Base-by-base conservation (phyloP, 164 flowering plant genomes). In the Magnolia kwangsiensis region DNA sequence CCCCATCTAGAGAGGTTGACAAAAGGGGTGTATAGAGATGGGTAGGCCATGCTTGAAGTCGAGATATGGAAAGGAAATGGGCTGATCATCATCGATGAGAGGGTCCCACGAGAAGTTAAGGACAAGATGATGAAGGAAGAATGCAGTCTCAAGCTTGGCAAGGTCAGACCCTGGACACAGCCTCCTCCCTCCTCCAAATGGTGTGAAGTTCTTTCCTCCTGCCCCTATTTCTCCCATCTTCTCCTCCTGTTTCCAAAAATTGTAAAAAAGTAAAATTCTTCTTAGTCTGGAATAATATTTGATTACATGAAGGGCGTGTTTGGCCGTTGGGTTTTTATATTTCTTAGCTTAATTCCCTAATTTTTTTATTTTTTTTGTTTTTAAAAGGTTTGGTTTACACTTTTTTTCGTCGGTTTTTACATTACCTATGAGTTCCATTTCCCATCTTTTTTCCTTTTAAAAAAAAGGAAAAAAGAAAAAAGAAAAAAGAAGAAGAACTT, bases 131-230 rank as follows among this genome's bases (percentile, higher is more conserved):
- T 91, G 95, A 66, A 91, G 87, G 76, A 91, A 91, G 75, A 88
- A 78, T 0, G 92, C 82, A 29, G 79, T 77, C 75, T 85, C 88
- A 10, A 89, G 73, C 82, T 80, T 86, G 27, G 88, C 95, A 19
- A 90, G 83, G 14, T 85, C 92, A 0, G 80, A 79, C n/a, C 92
- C 95, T 1, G 95, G 95, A 78, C 95, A 91, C 1, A 82, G 80
- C 81, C 93, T 51, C 50, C 76, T 64, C 45, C 93, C 95, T 4
- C 95, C 93, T 19, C 93, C 90, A 77, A 90, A 89, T 3, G 92
- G 88, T 70, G 63, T 82, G 74, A 88, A 82, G 19, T 78, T 58
- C 71, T 75, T 75, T 10, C 45, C 50, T 24, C 49, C 77, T 51
- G 27, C 20, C 49, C 66, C 49, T 1, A 58, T 21, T 58, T 72